Evolutionary conservation across 352 stramenopile genomes (phyloP).

Genomic region (Globisporangium solare): DNA sequence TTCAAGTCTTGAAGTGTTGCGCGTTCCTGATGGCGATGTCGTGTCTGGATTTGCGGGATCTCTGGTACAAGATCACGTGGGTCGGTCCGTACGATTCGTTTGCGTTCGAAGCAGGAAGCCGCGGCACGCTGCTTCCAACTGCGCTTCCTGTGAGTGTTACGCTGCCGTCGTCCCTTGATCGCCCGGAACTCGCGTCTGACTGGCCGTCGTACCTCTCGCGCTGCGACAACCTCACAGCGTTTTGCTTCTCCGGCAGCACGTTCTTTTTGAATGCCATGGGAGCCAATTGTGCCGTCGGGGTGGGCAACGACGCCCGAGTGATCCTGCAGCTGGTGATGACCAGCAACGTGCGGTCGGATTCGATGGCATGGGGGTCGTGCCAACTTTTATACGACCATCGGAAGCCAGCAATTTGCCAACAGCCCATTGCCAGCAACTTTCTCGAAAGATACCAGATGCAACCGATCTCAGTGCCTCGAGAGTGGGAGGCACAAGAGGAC

Average conservation of each 20-base stretch:
- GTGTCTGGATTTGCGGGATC: conserved; percentile 16
- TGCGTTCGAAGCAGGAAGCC: conserved; percentile 17
- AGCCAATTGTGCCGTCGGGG: conserved; percentile 14
- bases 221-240: conserved; percentile 13
- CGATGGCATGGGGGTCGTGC: conserved; percentile 18
- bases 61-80: conserved; percentile 25
- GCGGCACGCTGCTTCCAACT: conserved; percentile 9
- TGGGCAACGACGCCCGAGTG: conserved; percentile 8
- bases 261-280: conserved; percentile 23
- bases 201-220: conserved; percentile 20
- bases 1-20: conserved; percentile 9
- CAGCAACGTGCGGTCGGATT: conserved; percentile 16
- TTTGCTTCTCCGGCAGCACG: conserved; percentile 15
- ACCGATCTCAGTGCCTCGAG: not conserved
- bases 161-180: conserved; percentile 1
- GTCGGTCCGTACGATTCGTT: conserved; percentile 20
- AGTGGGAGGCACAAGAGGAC: conserved; percentile 1
- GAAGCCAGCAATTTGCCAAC: conserved; percentile 15
- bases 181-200: conserved; percentile 4
- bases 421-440: conserved; percentile 18
- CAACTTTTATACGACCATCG: conserved; percentile 15
- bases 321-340: conserved; percentile 18
- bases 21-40: conserved; percentile 13
- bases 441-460: conserved; percentile 14
- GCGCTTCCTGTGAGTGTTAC: conserved; percentile 3